A percentile compares a stretch with the other conserved stretches of the same genome.
phyloP scores from a whole-genome alignment of 1,139 yeast species.

The Yamadazyma conglobata region DNA sequence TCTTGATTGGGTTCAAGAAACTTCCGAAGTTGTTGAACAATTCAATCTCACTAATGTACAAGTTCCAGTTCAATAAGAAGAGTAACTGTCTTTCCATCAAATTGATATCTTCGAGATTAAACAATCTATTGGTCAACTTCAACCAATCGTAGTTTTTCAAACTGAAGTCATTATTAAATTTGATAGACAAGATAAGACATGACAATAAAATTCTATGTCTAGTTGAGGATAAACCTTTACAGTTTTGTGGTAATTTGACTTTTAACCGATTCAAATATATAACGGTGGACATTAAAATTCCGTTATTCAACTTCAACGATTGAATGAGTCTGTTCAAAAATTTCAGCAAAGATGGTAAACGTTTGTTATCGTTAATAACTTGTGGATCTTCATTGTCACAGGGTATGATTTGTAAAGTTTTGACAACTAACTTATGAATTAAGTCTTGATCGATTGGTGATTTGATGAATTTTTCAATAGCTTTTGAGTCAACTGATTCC shows the following conservation, averaged over 20 bases:
- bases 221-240: conserved; percentile 75
- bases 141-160: conserved; percentile 81
- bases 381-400: conserved; percentile 36
- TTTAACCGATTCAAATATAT: conserved; percentile 63
- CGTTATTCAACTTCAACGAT: conserved; percentile 72
- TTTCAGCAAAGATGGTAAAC: conserved; percentile 69
- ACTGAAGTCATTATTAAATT: conserved; percentile 72
- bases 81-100: conserved; percentile 77
- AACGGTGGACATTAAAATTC: conserved; percentile 69
- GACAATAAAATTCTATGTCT: conserved; percentile 74
- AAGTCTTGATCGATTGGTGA: conserved; percentile 63
- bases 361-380: conserved; percentile 27
- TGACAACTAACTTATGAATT: conserved; percentile 61
- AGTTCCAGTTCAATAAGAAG: conserved; percentile 67
- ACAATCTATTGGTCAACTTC: conserved; percentile 68
- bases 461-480: conserved; percentile 51
- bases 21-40: conserved; percentile 45
- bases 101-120: conserved; percentile 64
- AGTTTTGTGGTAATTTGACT: conserved; percentile 59
- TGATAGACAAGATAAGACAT: conserved; percentile 67
- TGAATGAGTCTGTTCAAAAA: conserved; percentile 68
- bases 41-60: conserved; percentile 53
- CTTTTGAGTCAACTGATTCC: conserved; percentile 39
- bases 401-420: conserved; percentile 61
- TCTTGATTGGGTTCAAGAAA: conserved; percentile 62